Base-by-base conservation (phyloP, 1,284 basidiomycete genomes). In the Rhodotorula glutinis region DNA sequence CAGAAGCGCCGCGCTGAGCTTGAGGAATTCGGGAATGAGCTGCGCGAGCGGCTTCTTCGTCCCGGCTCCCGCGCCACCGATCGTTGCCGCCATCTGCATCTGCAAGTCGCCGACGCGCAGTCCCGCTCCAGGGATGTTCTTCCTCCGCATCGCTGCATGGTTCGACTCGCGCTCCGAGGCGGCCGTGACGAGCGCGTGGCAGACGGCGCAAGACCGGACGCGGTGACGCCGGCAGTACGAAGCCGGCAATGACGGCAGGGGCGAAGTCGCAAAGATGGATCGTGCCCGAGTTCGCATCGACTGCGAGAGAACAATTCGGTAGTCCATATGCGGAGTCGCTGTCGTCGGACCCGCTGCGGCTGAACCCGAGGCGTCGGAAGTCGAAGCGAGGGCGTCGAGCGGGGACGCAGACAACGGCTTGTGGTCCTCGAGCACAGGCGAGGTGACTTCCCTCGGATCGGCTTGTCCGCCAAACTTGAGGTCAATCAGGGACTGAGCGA, bases 11-110 rank as follows among this genome's bases (percentile, higher is more conserved):
- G 89, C 89, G 30, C 86, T 88, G 49, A 91, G 80, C 60, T 86
- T 82, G 67, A 91, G 78, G 75, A 91, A 91, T 29, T 87, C 81
- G 41, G 86, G 84, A 46, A 90, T 83, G 60, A 90, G 79, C 72
- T 86, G 86, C 23, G 85, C 83, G 11, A 90, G 79, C 70, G 65
- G 60, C 53, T 69, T 65, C 63, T 71, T 70, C 23, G 62, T 52
- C 19, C 59, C 60, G 53, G 30, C 53, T 27, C 57, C 19, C 30
- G 27, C 14, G 30, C 60, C 54, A 5, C 41, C 51, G 19, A 10
- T 17, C 11, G 41, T 27, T 21, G 43, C 16, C 10, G n/a, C 43
- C 25, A 27, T 44, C 54, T 43, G 41, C 41, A 44, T 17, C 17
- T 27, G 41, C 54, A 56, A 16, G 27, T 33, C 56, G 9, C 44